Evolutionary conservation across 352 stramenopile species (phyloP).

Genomic region (Poterioochromonas sp.): DNA sequence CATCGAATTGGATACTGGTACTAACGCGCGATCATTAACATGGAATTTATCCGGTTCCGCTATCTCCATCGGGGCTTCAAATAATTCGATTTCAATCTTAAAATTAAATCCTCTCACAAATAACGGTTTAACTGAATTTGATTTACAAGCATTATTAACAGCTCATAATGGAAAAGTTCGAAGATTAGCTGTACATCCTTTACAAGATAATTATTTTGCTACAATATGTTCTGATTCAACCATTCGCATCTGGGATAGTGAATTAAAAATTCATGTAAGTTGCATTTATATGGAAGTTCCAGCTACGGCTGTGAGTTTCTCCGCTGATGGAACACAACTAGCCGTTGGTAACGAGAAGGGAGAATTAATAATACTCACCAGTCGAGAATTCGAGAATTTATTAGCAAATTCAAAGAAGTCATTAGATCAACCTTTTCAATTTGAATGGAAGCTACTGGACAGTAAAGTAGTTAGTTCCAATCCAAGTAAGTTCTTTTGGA

Average conservation of each 20-base stretch:
- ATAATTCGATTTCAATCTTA: background rate
- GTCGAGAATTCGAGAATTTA: background rate
- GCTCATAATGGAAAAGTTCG: constrained; percentile 22
- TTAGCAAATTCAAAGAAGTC: background rate
- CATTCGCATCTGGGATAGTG: constrained; percentile 4
- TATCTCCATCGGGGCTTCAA: background rate
- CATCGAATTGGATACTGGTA: background rate
- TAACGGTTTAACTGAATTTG: background rate
- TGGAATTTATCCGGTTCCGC: background rate
- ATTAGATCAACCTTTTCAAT: background rate
- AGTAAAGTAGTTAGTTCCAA: background rate
- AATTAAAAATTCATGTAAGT: background rate
- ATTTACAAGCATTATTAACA: background rate
- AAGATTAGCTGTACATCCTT: constrained; percentile 20
- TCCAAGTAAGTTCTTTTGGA: background rate
- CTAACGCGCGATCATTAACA: background rate
- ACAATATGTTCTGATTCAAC: constrained; percentile 26
- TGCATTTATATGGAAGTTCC: background rate
- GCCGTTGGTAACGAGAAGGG: constrained; percentile 12
- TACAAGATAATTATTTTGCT: background rate
- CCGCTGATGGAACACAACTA: background rate
- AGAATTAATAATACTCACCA: background rate
- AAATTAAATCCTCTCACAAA: background rate
- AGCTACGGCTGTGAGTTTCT: constrained; percentile 11
- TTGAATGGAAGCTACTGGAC: background rate